A percentile compares a stretch with the other conserved stretches of the same genome.
Evolutionary conservation across 495 filamentous ascomycete genomes (phyloP).

Genomic region (Acidiella bohemica): DNA sequence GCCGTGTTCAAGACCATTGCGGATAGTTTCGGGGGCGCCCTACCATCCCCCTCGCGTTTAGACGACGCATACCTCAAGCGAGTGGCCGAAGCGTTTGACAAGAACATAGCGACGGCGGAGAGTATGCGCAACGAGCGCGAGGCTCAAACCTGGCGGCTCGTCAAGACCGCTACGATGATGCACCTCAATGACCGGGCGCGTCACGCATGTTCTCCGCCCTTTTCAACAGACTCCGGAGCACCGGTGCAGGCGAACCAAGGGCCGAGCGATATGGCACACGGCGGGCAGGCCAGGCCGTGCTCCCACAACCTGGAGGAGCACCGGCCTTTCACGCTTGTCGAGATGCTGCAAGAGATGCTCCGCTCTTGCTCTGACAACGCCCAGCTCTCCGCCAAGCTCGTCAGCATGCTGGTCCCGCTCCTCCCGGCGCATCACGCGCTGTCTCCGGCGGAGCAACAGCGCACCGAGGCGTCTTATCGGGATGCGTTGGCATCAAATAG

Average conservation of each 20-base stretch:
- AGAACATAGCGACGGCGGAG: slow-evolving; percentile 25
- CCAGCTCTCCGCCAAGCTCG: slow-evolving; percentile 24
- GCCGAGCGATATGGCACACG: not conserved
- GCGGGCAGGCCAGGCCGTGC: not conserved
- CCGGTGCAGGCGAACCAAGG: not conserved
- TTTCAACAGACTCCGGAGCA: not conserved
- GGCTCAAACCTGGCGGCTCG: slow-evolving; percentile 27
- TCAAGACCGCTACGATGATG: slow-evolving; percentile 12
- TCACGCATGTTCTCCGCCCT: not conserved
- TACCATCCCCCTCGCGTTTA: too few species aligned
- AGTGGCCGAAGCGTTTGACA: slow-evolving; percentile 19
- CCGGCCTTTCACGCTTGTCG: not conserved
- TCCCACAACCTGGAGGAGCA: not conserved
- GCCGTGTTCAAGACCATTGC: too few species aligned
- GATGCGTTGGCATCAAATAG: slow-evolving; percentile 18
- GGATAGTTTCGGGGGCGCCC: too few species aligned
- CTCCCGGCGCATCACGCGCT: slow-evolving; percentile 19
- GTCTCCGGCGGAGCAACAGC: slow-evolving; percentile 4
- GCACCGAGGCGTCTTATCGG: slow-evolving; percentile 16
- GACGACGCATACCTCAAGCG: not conserved
- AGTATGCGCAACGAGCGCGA: slow-evolving; percentile 21
- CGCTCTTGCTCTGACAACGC: slow-evolving; percentile 23
- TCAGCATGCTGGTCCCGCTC: slow-evolving; percentile 25
- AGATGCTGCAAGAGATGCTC: slow-evolving; percentile 6
- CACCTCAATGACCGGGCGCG: slow-evolving; percentile 18